phyloP scores from a whole-genome alignment of 495 filamentous ascomycete genomes.

The Bacidia rubella region DNA sequence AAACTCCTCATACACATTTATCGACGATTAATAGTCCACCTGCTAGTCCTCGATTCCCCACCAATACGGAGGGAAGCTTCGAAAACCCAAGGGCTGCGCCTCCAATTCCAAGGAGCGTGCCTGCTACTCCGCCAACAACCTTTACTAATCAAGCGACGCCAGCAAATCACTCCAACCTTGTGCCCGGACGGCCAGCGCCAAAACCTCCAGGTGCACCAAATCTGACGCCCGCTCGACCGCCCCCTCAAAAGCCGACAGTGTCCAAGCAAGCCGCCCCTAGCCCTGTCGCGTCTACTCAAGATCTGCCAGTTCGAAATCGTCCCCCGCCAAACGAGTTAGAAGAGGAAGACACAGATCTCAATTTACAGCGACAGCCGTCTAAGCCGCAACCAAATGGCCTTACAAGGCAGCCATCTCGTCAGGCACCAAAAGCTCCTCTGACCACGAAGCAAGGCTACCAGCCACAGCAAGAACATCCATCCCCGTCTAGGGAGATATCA shows the following conservation, averaged over 20 bases:
- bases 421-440: slow-evolving; percentile 22
- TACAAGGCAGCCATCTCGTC: slow-evolving; percentile 20
- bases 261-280: slow-evolving; percentile 41
- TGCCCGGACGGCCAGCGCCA: slow-evolving; percentile 34
- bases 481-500: slow-evolving; percentile 57
- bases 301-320: slow-evolving; percentile 24
- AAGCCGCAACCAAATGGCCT: slow-evolving; percentile 30
- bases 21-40: slow-evolving; percentile 66
- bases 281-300: slow-evolving; percentile 39
- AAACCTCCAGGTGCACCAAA: slow-evolving; percentile 48
- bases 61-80: slow-evolving; percentile 84
- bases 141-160: slow-evolving; percentile 28
- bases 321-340: slow-evolving; percentile 14
- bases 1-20: slow-evolving; percentile 34
- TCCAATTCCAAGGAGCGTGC: slow-evolving; percentile 57
- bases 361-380: slow-evolving; percentile 29
- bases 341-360: slow-evolving; percentile 9
- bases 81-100: slow-evolving; percentile 92
- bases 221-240: slow-evolving; percentile 28
- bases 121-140: slow-evolving; percentile 17
- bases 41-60: slow-evolving; percentile 81
- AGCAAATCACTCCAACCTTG: slow-evolving; percentile 12
- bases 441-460: slow-evolving; percentile 49
- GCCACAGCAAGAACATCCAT: slow-evolving; percentile 74
- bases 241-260: slow-evolving; percentile 34